Evolutionary conservation across 306 rosid genomes (phyloP).

Genomic region (Fragaria ananassa): DNA sequence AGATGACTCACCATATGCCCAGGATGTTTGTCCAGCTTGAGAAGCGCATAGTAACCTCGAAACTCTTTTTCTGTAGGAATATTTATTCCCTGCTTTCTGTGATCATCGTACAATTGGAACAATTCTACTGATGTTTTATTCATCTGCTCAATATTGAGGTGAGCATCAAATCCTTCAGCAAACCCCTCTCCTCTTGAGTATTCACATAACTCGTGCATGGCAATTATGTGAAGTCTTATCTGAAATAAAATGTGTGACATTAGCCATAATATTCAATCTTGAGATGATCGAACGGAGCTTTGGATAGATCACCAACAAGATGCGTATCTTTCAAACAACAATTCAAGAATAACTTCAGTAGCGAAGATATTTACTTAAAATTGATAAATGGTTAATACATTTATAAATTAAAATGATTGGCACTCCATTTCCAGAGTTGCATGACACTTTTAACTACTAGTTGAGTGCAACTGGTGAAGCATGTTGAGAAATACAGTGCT

Average conservation of each 20-base stretch:
- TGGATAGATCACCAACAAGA: conserved; percentile 21
- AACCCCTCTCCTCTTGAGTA: conserved; percentile 97
- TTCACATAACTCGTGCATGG: conserved; percentile 96
- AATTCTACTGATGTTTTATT: conserved; percentile 95
- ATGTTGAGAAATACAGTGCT: not conserved
- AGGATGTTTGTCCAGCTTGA: conserved; percentile 98
- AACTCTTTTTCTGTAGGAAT: conserved; percentile 80
- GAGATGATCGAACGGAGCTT: conserved; percentile 20
- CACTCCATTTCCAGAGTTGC: not conserved
- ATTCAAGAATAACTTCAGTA: not conserved
- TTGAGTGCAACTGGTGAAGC: not conserved
- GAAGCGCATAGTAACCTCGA: conserved; percentile 98
- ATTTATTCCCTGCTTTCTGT: conserved; percentile 83
- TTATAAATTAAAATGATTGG: not conserved
- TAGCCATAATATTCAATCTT: conserved; percentile 35
- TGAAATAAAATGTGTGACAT: conserved; percentile 42
- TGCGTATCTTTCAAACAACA: conserved; percentile 10
- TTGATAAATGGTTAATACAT: not conserved
- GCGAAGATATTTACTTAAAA: not conserved
- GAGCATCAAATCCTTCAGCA: conserved; percentile 98
- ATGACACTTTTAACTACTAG: not conserved
- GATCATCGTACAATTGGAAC: conserved; percentile 95
- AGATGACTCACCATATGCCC: conserved; percentile 78
- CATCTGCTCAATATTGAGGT: conserved; percentile 99
- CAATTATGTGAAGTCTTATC: conserved; percentile 92